A percentile compares a stretch with the other conserved stretches of the same genome.
Conservation (phyloP, 2,329 filamentous ascomycete species). For the Neonectria coccinea region DNA sequence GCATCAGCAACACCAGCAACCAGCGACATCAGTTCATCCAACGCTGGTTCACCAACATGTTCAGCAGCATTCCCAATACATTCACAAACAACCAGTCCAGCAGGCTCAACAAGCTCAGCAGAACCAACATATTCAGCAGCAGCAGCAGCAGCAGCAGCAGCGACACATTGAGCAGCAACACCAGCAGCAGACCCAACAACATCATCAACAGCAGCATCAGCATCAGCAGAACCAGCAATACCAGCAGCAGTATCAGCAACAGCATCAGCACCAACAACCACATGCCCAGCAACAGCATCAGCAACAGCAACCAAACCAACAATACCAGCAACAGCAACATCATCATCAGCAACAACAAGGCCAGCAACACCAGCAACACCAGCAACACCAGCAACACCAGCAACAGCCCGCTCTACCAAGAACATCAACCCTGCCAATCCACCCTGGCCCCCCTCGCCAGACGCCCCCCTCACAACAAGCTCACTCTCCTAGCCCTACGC, state of each 20-base stretch:
- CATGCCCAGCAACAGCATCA: conserved; percentile 1
- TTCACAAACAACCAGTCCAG: not conserved
- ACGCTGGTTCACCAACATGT: not conserved
- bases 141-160: not conserved
- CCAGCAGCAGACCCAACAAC: conserved; percentile 3
- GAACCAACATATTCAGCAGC: not conserved
- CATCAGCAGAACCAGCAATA: not conserved
- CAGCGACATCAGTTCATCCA: not conserved
- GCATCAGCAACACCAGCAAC: not conserved
- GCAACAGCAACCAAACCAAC: not conserved
- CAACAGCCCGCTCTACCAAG: conserved; percentile 5
- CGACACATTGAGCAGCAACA: conserved; percentile 9
- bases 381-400: conserved; percentile 16
- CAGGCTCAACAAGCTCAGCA: not conserved
- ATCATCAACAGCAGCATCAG: not conserved
- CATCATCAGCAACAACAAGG: conserved; percentile 6
- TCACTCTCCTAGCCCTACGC: conserved; percentile 7
- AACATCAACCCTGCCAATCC: conserved; percentile 12
- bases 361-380: not conserved
- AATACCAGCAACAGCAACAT: not conserved
- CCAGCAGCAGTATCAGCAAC: not conserved
- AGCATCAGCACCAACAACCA: conserved; percentile 3
- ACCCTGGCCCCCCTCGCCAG: conserved; percentile 21
- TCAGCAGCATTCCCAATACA: not conserved
- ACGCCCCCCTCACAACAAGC: conserved; percentile 5